Percentiles rank a stretch among this genome's conserved stretches.
Conservation (phyloP, 1,284 basidiomycete species). For the Papiliotrema nemorosa region DNA sequence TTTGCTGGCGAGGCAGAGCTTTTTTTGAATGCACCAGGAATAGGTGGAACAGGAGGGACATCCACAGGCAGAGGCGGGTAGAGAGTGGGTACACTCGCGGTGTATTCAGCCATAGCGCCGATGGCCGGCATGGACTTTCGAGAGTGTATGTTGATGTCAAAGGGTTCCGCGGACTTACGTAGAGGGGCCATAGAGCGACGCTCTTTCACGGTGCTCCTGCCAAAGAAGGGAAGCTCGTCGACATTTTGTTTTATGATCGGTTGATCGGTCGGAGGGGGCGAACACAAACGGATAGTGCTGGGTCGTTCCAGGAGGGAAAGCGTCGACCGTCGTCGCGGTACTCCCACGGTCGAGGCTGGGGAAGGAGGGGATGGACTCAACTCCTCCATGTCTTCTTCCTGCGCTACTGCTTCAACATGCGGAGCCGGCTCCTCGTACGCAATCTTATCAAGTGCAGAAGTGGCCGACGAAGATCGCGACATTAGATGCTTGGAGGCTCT, state of each 20-base stretch:
- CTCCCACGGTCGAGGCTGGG: slow-evolving; percentile 42
- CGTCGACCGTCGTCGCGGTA: slow-evolving; percentile 33
- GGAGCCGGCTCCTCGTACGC: neutral
- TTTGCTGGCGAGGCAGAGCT: slow-evolving; percentile 7
- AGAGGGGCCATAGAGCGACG: slow-evolving; percentile 34
- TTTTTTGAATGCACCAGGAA: slow-evolving; percentile 6
- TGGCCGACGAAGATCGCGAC: slow-evolving; percentile 4
- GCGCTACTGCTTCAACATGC: neutral
- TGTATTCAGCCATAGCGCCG: neutral
- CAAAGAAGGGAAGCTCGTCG: slow-evolving; percentile 37
- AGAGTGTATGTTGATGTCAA: neutral
- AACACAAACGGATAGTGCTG: slow-evolving; percentile 38
- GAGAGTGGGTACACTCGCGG: slow-evolving; percentile 19
- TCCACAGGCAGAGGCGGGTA: slow-evolving; percentile 27
- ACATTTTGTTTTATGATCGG: slow-evolving; percentile 3
- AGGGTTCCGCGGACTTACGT: neutral
- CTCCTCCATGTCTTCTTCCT: slow-evolving; percentile 5
- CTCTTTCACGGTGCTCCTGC: slow-evolving; percentile 27
- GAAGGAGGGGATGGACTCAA: slow-evolving; percentile 24
- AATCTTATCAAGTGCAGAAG: neutral
- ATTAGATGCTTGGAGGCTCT: slow-evolving; percentile 10
- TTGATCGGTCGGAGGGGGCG: slow-evolving; percentile 21
- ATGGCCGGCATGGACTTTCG: slow-evolving; percentile 40
- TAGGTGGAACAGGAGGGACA: slow-evolving; percentile 8
- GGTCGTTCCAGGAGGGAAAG: slow-evolving; percentile 32